Percentiles rank a stretch among this genome's conserved stretches.
phyloP scores from a whole-genome alignment of 495 filamentous ascomycete genomes.

The Sporormia fimetaria region DNA sequence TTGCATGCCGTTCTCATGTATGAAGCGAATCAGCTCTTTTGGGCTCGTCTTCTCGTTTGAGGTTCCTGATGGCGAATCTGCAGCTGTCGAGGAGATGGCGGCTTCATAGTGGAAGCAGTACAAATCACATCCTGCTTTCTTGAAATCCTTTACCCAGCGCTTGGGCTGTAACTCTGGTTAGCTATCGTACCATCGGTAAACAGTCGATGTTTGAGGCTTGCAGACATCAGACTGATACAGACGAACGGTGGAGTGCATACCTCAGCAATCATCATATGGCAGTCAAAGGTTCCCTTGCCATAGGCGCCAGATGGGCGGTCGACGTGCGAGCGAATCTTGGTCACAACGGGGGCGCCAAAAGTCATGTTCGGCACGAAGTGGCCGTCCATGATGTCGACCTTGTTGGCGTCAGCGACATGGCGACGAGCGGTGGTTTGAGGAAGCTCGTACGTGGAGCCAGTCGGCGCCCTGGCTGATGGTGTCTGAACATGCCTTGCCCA shows the following conservation, averaged over 20 bases:
- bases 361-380: slow-evolving; percentile 99
- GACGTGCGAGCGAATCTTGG: slow-evolving; percentile 79
- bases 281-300: slow-evolving; percentile 88
- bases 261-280: slow-evolving; percentile 99
- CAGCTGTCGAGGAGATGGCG: slow-evolving; percentile 71
- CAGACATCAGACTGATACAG: too few species aligned
- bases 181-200: too few species aligned
- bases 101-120: slow-evolving; percentile 99
- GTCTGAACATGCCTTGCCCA: slow-evolving; percentile 70
- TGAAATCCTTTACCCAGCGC: slow-evolving; percentile 93
- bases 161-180: slow-evolving; percentile 53
- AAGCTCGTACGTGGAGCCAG: slow-evolving; percentile 61
- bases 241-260: too few species aligned
- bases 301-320: slow-evolving; percentile 45
- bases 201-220: too few species aligned
- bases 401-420: slow-evolving; percentile 15
- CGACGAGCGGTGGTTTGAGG: slow-evolving; percentile 3
- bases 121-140: slow-evolving; percentile 85
- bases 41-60: slow-evolving; percentile 61
- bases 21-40: slow-evolving; percentile 73
- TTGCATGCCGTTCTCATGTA: slow-evolving; percentile 78
- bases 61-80: slow-evolving; percentile 59
- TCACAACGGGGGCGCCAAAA: slow-evolving; percentile 87
- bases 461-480: slow-evolving; percentile 77
- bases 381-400: slow-evolving; percentile 49